Evolutionary conservation across 371 early-diverging fungal genomes (phyloP).

Genomic region (Mucor plumbeus): DNA sequence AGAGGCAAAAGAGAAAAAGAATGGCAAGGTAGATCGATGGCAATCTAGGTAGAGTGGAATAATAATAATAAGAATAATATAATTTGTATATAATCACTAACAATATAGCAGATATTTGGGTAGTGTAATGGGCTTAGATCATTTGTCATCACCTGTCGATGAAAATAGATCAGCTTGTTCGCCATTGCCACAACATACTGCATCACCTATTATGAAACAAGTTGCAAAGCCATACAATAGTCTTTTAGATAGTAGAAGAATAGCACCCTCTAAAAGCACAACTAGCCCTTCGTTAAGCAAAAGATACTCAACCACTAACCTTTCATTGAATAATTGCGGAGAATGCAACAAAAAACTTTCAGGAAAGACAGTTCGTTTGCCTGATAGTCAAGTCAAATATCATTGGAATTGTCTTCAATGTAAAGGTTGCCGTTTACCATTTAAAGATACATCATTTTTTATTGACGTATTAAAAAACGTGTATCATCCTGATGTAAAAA

Average conservation of each 20-base stretch:
- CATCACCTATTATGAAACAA: slow-evolving; percentile 12
- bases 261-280: neutral
- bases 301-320: neutral
- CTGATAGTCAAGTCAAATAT: slow-evolving; percentile 34
- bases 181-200: slow-evolving; percentile 13
- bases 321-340: slow-evolving; percentile 18
- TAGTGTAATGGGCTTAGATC: slow-evolving; percentile 21
- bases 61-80: too few relatives aligned
- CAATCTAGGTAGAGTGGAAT: slow-evolving; percentile 20
- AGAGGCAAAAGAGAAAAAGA: neutral
- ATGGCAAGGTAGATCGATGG: slow-evolving; percentile 22
- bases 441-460: slow-evolving; percentile 40
- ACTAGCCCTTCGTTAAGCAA: neutral
- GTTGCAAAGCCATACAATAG: slow-evolving; percentile 18
- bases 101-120: slow-evolving; percentile 10
- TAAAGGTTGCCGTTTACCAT: slow-evolving; percentile 32
- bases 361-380: slow-evolving; percentile 40
- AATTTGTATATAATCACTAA: neutral
- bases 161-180: slow-evolving; percentile 9
- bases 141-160: slow-evolving; percentile 1
- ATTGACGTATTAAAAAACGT: slow-evolving; percentile 29
- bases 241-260: slow-evolving; percentile 13
- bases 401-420: slow-evolving; percentile 50
- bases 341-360: slow-evolving; percentile 36
- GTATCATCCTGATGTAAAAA: slow-evolving; percentile 44